A percentile compares a stretch with the other conserved stretches of the same genome.
Evolutionary conservation across 768 basidiomycete genomes (phyloP).

Genomic region (Trametes sanguinea): DNA sequence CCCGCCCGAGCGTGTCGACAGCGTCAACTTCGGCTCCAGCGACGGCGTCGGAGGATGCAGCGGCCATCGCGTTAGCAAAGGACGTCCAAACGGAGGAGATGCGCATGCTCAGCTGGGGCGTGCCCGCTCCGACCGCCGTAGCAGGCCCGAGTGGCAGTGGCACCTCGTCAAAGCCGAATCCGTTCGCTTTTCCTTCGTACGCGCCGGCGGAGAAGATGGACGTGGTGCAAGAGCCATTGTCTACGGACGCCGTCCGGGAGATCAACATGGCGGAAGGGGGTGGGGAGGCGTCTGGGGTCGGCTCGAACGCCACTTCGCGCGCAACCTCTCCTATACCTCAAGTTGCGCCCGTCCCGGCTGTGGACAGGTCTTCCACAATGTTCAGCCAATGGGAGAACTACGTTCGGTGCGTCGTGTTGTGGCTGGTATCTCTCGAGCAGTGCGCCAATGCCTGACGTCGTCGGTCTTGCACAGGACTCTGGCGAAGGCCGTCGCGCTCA

Average conservation of each 20-base stretch:
- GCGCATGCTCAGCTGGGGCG: slow-evolving; percentile 11
- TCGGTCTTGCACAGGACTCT: slow-evolving; percentile 1
- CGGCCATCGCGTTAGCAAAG: neutral
- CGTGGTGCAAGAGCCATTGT: neutral
- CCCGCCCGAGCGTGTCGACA: no score
- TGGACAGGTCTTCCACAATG: neutral
- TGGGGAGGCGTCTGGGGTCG: neutral
- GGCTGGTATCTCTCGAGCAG: no score
- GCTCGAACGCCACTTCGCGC: neutral
- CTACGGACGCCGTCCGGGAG: neutral
- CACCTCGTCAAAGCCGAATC: slow-evolving; percentile 3
- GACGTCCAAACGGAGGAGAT: neutral
- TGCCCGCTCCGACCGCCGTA: neutral
- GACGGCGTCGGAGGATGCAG: slow-evolving; percentile 2
- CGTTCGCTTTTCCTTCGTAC: slow-evolving; percentile 15
- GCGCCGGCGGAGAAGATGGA: slow-evolving; percentile 10
- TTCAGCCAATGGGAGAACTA: slow-evolving; percentile 7
- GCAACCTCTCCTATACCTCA: neutral
- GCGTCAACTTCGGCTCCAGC: neutral
- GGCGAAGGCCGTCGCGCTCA: slow-evolving; percentile 7
- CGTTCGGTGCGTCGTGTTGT: slow-evolving; percentile 2
- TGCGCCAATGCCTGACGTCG: no score
- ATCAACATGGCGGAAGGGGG: slow-evolving; percentile 2
- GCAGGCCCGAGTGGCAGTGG: slow-evolving; percentile 2
- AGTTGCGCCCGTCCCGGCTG: neutral